Evolutionary conservation across 2,329 filamentous ascomycete genomes (phyloP).

Genomic region (Colletotrichum liaoningense): DNA sequence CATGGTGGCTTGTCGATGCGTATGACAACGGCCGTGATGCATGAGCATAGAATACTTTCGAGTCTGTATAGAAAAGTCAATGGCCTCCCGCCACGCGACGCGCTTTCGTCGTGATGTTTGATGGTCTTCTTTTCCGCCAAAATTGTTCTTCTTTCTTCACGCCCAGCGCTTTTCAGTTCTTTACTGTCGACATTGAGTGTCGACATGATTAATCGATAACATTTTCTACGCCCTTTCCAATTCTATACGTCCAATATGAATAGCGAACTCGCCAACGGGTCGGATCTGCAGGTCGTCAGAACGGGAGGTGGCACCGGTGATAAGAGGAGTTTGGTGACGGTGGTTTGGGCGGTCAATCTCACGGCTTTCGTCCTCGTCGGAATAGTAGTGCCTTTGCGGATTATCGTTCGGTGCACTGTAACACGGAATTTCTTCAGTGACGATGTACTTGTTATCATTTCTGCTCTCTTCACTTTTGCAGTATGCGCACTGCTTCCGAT

Average conservation of each 20-base stretch:
- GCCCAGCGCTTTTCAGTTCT: neutral
- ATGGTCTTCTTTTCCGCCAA: neutral
- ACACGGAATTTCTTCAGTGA: constrained; percentile 31
- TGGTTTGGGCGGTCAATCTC: constrained; percentile 30
- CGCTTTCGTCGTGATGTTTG: neutral
- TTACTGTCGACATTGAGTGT: constrained; percentile 7
- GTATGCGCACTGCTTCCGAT: constrained; percentile 27
- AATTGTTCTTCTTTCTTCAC: neutral
- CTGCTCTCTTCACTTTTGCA: constrained; percentile 28
- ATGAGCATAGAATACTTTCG: neutral
- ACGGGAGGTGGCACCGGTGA: neutral
- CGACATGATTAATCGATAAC: constrained; percentile 6
- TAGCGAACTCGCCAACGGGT: constrained; percentile 1
- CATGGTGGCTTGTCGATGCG: neutral
- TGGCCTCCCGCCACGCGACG: constrained; percentile 1
- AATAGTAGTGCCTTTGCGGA: constrained; percentile 15
- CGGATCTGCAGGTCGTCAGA: neutral
- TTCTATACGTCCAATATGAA: neutral
- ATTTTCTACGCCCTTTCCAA: neutral
- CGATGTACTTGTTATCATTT: constrained; percentile 32
- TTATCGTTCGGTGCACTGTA: constrained; percentile 28
- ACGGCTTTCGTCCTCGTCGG: constrained; percentile 31
- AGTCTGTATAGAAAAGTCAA: constrained; percentile 1
- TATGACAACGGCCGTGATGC: neutral
- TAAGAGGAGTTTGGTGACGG: constrained; percentile 11